Evolutionary conservation across 495 filamentous ascomycete species (phyloP).

Genomic region (Aspergillus nidulans): DNA sequence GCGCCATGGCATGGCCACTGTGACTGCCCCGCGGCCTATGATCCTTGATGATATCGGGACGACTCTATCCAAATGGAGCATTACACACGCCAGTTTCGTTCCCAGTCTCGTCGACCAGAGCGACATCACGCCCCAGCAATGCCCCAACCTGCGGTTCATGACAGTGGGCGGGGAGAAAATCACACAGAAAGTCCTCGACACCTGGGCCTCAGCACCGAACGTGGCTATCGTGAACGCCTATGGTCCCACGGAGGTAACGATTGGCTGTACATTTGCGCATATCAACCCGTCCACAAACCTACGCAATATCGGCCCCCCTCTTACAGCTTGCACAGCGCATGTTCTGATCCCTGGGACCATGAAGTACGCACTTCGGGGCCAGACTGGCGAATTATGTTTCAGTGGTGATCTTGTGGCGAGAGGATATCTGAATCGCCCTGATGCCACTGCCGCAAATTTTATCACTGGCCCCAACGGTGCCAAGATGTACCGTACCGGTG

Average conservation of each 20-base stretch:
- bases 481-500: constrained; percentile 48
- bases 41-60: constrained; percentile 30
- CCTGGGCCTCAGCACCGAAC: constrained; percentile 32
- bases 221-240: constrained; percentile 49
- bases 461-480: constrained; percentile 31
- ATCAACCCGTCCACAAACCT: constrained; percentile 67
- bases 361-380: constrained; percentile 69
- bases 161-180: constrained; percentile 44
- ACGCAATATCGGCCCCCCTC: constrained; percentile 80
- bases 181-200: constrained; percentile 42
- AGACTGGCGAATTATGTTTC: constrained; percentile 81
- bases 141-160: constrained; percentile 34
- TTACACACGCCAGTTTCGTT: constrained; percentile 65
- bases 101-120: constrained; percentile 29
- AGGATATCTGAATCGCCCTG: constrained; percentile 76
- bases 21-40: constrained; percentile 28
- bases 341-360: constrained; percentile 68
- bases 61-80: constrained; percentile 55
- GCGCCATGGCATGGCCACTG: constrained; percentile 34
- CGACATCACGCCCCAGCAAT: constrained; percentile 21
- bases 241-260: constrained; percentile 87
- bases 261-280: constrained; percentile 75
- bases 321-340: constrained; percentile 76
- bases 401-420: constrained; percentile 81
- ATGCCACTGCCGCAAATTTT: constrained; percentile 41